A percentile compares a stretch with the other conserved stretches of the same genome.
Conservation (phyloP, 371 early-diverging fungal genomes). For the Mucor irregularis region DNA sequence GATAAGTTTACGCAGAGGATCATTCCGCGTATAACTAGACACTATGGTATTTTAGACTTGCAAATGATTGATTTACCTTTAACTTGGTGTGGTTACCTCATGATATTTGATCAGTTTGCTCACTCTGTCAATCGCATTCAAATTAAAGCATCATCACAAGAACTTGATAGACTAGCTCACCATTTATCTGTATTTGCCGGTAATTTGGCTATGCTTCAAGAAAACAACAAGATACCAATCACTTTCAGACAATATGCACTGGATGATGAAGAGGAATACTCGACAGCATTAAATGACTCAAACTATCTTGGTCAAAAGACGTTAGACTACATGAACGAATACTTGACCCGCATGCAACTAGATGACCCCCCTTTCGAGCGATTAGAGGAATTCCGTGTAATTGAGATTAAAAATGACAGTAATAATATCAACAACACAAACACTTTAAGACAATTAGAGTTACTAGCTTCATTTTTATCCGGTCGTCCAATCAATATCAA, state of each 20-base stretch:
- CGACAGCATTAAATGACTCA: conserved; percentile 10
- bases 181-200: conserved; percentile 43
- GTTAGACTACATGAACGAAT: conserved; percentile 17
- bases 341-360: conserved; percentile 19
- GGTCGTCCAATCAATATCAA: not conserved
- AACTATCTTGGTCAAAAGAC: conserved; percentile 29
- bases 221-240: conserved; percentile 41
- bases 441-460: conserved; percentile 19
- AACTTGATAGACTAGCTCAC: conserved; percentile 20
- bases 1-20: conserved; percentile 30
- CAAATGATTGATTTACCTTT: conserved; percentile 34
- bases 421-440: conserved; percentile 4
- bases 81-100: conserved; percentile 36
- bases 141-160: conserved; percentile 10
- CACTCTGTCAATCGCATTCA: conserved; percentile 40
- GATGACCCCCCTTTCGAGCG: conserved; percentile 52
- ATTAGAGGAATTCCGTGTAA: conserved; percentile 24
- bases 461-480: conserved; percentile 21
- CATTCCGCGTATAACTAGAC: conserved; percentile 40
- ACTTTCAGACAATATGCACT: conserved; percentile 42
- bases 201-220: conserved; percentile 37
- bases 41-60: conserved; percentile 34
- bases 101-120: conserved; percentile 48
- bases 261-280: conserved; percentile 27
- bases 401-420: conserved; percentile 1